Evolutionary conservation across 1,284 basidiomycete genomes (phyloP), one percentile per base, ranked within the genome.

Genomic region (Austropuccinia psidii): DNA sequence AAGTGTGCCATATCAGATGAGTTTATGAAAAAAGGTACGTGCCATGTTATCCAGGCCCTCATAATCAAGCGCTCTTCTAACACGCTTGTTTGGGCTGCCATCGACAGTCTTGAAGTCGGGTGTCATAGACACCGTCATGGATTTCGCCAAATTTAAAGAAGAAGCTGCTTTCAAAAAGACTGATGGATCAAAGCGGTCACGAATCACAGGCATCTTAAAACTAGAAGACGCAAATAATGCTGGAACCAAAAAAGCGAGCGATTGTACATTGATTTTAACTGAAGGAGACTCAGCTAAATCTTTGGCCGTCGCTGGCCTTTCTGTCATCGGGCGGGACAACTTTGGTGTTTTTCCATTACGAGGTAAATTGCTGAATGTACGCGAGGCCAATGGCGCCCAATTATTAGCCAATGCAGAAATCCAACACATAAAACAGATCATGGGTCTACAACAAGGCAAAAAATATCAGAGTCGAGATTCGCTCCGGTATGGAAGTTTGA

Each of bases 261-360:
- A 90, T 66, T 98, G 96, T 79, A 98, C 96, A 0, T 86, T 99
- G 74, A 98, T 99, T 77, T 84, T 99, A 21, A 98, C 96, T 0
- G 96, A 99, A 87, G 96, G 96, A 85, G 95, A 98, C 83, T 98
- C 96, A 29, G 96, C 96, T 84, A 98, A 98, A 82, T 88, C 93
- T 13, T 85, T 98, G 24, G 96, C 96, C 11, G 89, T 98, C 35
- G 92, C 94, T 52, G 96, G 96, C 75, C 86, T 98, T 45, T 87
- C 88, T 76, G 93, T 97, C 49, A 93, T 98, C 73, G 96, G 96
- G 15, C 89, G 96, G 76, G 94, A 99, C 82, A 88, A 93, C 79
- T 98, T 92, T 77, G 96, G 96, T 68, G 95, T 98, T 60, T 99
- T 99, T 83, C 96, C 96, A 0, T 85, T 98, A 50, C 90, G 96